Conservation (phyloP, 768 basidiomycete genomes). For the Mycena polygramma region DNA sequence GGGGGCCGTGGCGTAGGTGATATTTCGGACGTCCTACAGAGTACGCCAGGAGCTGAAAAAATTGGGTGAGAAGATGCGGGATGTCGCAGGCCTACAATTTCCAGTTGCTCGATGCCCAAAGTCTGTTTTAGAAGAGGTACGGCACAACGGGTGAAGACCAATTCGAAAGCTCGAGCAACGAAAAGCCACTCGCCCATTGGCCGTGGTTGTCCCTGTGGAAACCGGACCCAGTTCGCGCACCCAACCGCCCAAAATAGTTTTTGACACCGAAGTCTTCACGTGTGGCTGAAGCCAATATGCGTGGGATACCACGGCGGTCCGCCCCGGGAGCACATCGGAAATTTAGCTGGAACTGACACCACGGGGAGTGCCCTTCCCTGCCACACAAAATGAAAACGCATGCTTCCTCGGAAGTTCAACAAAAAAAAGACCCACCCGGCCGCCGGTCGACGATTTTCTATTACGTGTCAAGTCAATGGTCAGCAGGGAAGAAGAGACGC, state of each 20-base stretch:
- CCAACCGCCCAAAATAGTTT: conserved; percentile 14
- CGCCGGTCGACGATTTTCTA: too few species aligned
- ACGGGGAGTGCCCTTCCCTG: not conserved
- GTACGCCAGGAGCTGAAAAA: not conserved
- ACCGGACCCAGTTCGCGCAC: not conserved
- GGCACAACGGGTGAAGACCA: too few species aligned
- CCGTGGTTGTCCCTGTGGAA: not conserved
- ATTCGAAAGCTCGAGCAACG: not conserved
- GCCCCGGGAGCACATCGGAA: conserved; percentile 3
- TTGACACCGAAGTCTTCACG: not conserved
- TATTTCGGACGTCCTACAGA: not conserved
- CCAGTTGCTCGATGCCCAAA: not conserved
- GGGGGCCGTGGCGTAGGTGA: not conserved
- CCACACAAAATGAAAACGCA: not conserved
- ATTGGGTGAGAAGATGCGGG: not conserved
- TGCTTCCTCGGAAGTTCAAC: not conserved
- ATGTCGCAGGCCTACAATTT: not conserved
- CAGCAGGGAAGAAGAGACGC: too few species aligned
- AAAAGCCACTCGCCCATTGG: not conserved
- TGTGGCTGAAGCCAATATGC: not conserved
- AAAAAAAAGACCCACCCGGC: too few species aligned
- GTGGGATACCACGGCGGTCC: not conserved
- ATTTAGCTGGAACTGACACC: not conserved
- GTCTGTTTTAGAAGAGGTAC: too few species aligned
- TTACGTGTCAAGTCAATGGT: too few species aligned